A percentile compares a stretch with the other conserved stretches of the same genome.
These are phyloP conservation scores for Bryoglossum gracile DNA, from an alignment of 495 filamentous ascomycete species.

Conservation along the genomic window DNA sequence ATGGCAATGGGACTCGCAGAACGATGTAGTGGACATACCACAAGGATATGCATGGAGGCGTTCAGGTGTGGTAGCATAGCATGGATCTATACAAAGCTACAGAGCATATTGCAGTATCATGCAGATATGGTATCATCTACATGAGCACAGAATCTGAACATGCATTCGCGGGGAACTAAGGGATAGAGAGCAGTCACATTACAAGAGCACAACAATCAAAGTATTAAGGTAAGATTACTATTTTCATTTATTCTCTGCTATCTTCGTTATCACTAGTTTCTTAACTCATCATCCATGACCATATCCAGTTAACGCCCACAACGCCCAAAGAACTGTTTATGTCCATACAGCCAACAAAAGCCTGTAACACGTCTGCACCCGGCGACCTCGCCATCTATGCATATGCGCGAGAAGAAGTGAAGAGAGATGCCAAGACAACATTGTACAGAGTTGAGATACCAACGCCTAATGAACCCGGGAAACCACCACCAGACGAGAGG, in stretches of 20 bases:
- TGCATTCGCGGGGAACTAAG: too few relatives aligned
- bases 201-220: too few relatives aligned
- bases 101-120: too few relatives aligned
- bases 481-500: constrained; percentile 3
- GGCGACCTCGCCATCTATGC: constrained; percentile 28
- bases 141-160: too few relatives aligned
- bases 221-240: background rate
- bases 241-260: constrained; percentile 18
- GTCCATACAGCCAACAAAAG: constrained; percentile 6
- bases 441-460: constrained; percentile 20
- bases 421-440: constrained; percentile 17
- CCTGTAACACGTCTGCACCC: constrained; percentile 17
- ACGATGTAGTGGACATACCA: too few relatives aligned
- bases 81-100: background rate
- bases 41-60: background rate
- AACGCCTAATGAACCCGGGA: constrained; percentile 16
- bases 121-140: too few relatives aligned
- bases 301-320: constrained; percentile 11
- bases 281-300: constrained; percentile 10
- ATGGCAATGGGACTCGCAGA: too few relatives aligned
- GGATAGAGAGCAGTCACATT: too few relatives aligned
- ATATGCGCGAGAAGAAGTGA: constrained; percentile 18
- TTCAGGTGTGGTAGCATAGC: background rate
- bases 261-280: constrained; percentile 14
- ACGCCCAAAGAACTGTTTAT: constrained; percentile 17